Evolutionary conservation across 1,284 basidiomycete species (phyloP).

Genomic region (Cryptococcus sp.): DNA sequence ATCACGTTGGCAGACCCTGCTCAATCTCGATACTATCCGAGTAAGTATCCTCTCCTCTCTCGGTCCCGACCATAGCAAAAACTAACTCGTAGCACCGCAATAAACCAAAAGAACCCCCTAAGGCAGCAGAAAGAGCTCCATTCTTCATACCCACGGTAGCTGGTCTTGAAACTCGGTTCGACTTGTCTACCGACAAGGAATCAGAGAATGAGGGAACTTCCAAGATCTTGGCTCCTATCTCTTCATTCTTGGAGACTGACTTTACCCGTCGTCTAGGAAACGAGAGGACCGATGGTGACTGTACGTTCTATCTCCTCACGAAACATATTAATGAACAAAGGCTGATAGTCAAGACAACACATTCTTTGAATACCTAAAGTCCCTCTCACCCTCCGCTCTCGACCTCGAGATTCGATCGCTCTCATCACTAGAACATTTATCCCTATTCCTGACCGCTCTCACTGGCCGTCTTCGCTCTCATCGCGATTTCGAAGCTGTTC

Average conservation of each 20-base stretch:
- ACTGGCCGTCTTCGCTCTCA: constrained; percentile 68
- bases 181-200: constrained; percentile 48
- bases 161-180: constrained; percentile 76
- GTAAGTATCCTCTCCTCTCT: constrained; percentile 48
- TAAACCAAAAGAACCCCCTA: constrained; percentile 92
- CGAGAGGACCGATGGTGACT: constrained; percentile 60
- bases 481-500: constrained; percentile 92
- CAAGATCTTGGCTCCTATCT: constrained; percentile 56
- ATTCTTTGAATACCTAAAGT: constrained; percentile 83
- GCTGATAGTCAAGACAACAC: constrained; percentile 57
- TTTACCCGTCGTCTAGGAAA: constrained; percentile 64
- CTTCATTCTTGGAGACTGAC: constrained; percentile 62
- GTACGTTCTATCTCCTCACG: constrained; percentile 54
- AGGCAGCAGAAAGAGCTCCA: constrained; percentile 89
- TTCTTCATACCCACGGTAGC: constrained; percentile 93
- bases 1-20: constrained; percentile 89
- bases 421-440: constrained; percentile 61
- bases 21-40: constrained; percentile 94
- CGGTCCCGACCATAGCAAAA: background rate
- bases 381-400: constrained; percentile 80
- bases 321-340: no score
- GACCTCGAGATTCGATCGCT: constrained; percentile 83
- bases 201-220: constrained; percentile 48
- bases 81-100: constrained; percentile 69
- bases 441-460: constrained; percentile 70